These are phyloP conservation scores for Durio zibethinus DNA, from an alignment of 345 rosid species.

Conservation along the genomic window DNA sequence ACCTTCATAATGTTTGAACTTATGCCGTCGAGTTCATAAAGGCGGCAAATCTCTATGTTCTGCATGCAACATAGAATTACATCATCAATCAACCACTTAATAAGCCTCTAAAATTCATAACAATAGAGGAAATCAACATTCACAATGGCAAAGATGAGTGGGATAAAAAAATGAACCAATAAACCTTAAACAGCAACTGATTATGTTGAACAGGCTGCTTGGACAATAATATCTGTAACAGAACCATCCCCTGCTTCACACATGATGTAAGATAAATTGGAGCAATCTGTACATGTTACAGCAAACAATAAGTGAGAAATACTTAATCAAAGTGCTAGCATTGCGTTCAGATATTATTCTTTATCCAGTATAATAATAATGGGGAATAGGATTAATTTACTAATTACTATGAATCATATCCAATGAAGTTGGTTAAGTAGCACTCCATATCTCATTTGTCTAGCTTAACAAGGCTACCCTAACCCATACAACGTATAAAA, in stretches of 20 bases:
- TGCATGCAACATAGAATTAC: constrained; percentile 29
- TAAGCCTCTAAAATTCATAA: not conserved
- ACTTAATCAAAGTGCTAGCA: not conserved
- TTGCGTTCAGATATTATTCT: not conserved
- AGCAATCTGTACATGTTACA: constrained; percentile 61
- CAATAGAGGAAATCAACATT: not conserved
- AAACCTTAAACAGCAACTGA: constrained; percentile 75
- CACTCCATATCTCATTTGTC: not conserved
- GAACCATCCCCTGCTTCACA: constrained; percentile 78
- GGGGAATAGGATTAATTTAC: not conserved
- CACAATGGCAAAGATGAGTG: not conserved
- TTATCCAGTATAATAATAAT: not conserved
- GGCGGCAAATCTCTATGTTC: constrained; percentile 88
- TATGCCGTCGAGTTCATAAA: constrained; percentile 64
- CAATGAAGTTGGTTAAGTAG: not conserved
- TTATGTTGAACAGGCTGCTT: constrained; percentile 71
- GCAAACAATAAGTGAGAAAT: not conserved
- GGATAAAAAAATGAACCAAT: constrained; percentile 9
- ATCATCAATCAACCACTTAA: constrained; percentile 18
- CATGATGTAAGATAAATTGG: constrained; percentile 87
- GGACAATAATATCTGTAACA: constrained; percentile 68
- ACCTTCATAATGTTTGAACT: constrained; percentile 89
- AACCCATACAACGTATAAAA: not conserved
- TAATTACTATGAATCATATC: not conserved
- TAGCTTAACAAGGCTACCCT: not conserved